phyloP scores from a whole-genome alignment of 1,139 yeast species.

The Kurtzmaniella quercitrusa region DNA sequence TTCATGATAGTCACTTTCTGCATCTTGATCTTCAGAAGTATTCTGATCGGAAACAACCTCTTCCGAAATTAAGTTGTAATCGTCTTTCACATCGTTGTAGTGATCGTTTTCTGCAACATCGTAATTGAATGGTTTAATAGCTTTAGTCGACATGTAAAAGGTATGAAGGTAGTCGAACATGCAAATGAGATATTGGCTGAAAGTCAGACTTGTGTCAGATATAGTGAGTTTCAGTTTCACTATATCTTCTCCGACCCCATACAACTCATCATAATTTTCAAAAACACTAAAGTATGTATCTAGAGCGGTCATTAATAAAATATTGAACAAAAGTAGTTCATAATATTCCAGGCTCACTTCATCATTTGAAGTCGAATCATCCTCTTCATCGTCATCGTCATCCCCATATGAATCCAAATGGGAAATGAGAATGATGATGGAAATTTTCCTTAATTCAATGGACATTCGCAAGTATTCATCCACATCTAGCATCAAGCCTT shows the following conservation, averaged over 20 bases:
- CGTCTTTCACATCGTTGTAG: constrained; percentile 34
- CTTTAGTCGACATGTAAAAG: constrained; percentile 39
- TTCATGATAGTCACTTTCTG: constrained; percentile 7
- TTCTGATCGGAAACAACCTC: constrained; percentile 15
- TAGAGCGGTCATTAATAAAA: constrained; percentile 35
- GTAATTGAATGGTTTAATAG: constrained; percentile 37
- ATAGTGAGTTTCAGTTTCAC: constrained; percentile 20
- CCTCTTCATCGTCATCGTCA: constrained; percentile 16
- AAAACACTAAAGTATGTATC: constrained; percentile 37
- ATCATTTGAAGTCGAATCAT: not conserved
- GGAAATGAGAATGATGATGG: constrained; percentile 31
- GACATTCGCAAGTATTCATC: constrained; percentile 27
- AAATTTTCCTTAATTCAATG: constrained; percentile 36
- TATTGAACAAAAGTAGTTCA: constrained; percentile 23
- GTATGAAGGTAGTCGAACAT: constrained; percentile 27
- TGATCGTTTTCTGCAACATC: constrained; percentile 26
- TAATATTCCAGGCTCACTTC: constrained; percentile 16
- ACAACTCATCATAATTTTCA: constrained; percentile 41
- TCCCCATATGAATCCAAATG: constrained; percentile 44
- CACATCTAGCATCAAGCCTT: not conserved
- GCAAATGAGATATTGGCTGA: constrained; percentile 22
- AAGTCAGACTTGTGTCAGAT: constrained; percentile 11
- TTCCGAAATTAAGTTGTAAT: constrained; percentile 26
- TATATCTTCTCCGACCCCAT: constrained; percentile 40
- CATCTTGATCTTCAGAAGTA: constrained; percentile 13